These are phyloP conservation scores for Epipyxis sp. DNA, from an alignment of 108 stramenopile species.

Conservation along the genomic window DNA sequence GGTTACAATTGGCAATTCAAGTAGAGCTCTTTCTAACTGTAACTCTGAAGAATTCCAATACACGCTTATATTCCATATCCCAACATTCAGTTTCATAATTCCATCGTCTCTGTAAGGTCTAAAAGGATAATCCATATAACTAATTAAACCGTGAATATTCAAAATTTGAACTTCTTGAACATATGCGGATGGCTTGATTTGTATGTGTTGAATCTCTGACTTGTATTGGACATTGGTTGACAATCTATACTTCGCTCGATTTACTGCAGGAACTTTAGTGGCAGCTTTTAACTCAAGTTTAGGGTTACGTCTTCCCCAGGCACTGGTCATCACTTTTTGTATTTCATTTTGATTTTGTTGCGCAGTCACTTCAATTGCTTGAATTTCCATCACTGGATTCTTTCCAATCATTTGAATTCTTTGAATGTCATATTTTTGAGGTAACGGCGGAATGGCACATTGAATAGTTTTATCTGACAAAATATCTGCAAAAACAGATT, in stretches of 20 bases:
- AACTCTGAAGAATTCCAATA: background rate
- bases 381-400: background rate
- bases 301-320: background rate
- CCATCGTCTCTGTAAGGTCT: background rate
- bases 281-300: background rate
- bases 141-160: background rate
- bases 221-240: background rate
- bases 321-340: background rate
- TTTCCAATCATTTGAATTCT: background rate
- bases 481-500: background rate
- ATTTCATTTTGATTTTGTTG: conserved; percentile 14
- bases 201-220: background rate
- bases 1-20: background rate
- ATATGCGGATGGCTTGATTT: conserved; percentile 7
- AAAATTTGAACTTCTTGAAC: conserved; percentile 1
- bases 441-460: conserved; percentile 23
- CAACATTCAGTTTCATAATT: background rate
- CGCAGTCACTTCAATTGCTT: background rate
- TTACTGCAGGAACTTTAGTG: background rate
- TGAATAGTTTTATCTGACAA: background rate
- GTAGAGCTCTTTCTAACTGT: background rate
- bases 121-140: background rate
- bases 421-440: conserved; percentile 3
- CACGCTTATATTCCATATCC: background rate
- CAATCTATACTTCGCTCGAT: background rate